Base-by-base conservation (phyloP, 1,284 basidiomycete species). In the Schizophyllum amplum region DNA sequence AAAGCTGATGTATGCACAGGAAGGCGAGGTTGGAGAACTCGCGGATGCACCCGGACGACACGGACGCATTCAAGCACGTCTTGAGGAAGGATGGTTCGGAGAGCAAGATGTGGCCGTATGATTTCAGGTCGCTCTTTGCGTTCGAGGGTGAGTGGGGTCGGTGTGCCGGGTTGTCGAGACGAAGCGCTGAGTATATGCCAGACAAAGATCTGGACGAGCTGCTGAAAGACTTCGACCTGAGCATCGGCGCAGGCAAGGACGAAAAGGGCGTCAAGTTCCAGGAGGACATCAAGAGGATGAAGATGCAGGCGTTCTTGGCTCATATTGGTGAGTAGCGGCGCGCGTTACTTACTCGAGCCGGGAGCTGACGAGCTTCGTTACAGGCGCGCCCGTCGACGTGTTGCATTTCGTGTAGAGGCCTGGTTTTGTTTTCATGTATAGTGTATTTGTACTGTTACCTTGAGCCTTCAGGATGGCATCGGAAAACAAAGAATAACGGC, bases 21-120 rank as follows among this genome's bases (percentile, higher is more conserved):
- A 71, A 79, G 59, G 76, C 82, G 20, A 71, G 82, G 54, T 70
- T 72, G n/a, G 64, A 61, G 24, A 84, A 84, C 64, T 70, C 79
- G 3, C 66, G 61, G 2, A 56, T 79, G 17, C 69, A 75, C 1
- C 71, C 66, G 47, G 71, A 79, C 63, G 62, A 77, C 21, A 68
- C 76, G 57, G 79, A 81, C 53, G 64, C 66, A 1, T 67, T 85
- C 46, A 66, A 68, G 5, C 64, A 69, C 2, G 71, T 84, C n/a
- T 59, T 79, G 58, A 80, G 72, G 57, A 61, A 69, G 3, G 74
- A 81, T 60, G 82, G 81, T 1, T 72, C 68, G 52, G 68, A 64
- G 58, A 81, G 80, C 65, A 62, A 67, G 0, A 58, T 75, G 13
- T 84, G 75, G 59, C 83, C 83, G 1, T 65, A 69, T 0, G 75